Evolutionary conservation across 495 filamentous ascomycete genomes (phyloP).

Genomic region (Pyrenula aspistea): DNA sequence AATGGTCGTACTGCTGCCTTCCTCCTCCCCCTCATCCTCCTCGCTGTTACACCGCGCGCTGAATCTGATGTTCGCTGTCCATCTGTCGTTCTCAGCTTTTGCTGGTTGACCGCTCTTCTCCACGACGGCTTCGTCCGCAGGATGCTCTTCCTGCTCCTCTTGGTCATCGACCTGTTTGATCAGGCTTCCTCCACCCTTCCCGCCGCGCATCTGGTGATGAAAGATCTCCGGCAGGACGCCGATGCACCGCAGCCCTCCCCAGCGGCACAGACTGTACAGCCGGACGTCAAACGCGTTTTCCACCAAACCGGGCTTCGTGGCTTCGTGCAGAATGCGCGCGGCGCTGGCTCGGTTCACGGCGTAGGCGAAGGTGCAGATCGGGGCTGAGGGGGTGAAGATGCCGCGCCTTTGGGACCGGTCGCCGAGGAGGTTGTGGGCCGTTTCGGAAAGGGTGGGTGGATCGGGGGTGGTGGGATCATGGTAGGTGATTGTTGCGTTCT

Average conservation of each 20-base stretch:
- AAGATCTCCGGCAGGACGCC: slow-evolving; percentile 11
- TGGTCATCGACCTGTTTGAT: not conserved
- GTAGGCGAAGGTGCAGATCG: slow-evolving; percentile 34
- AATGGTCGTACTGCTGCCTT: too few relatives aligned
- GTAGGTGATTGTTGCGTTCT: slow-evolving; percentile 8
- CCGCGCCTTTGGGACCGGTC: slow-evolving; percentile 11
- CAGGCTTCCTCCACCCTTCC: not conserved
- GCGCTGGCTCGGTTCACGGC: slow-evolving; percentile 19
- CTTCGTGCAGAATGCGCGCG: slow-evolving; percentile 9
- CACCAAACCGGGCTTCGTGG: slow-evolving; percentile 5
- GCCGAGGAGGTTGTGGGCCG: too few relatives aligned
- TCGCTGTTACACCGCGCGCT: not conserved
- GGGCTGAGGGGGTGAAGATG: slow-evolving; percentile 21
- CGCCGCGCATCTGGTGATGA: slow-evolving; percentile 2
- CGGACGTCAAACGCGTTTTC: slow-evolving; percentile 12
- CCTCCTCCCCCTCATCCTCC: not conserved
- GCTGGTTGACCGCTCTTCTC: not conserved
- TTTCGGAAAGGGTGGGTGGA: not conserved
- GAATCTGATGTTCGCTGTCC: not conserved
- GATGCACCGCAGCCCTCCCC: slow-evolving; percentile 7
- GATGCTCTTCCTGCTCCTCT: too few relatives aligned
- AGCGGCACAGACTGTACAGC: slow-evolving; percentile 8
- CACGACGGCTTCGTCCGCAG: not conserved
- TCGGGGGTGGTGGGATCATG: not conserved
- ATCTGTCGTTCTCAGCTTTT: not conserved